Evolutionary conservation across 2,329 filamentous ascomycete genomes (phyloP), one percentile per base, ranked within the genome.

Genomic region (Colletotrichum cuscutae): DNA sequence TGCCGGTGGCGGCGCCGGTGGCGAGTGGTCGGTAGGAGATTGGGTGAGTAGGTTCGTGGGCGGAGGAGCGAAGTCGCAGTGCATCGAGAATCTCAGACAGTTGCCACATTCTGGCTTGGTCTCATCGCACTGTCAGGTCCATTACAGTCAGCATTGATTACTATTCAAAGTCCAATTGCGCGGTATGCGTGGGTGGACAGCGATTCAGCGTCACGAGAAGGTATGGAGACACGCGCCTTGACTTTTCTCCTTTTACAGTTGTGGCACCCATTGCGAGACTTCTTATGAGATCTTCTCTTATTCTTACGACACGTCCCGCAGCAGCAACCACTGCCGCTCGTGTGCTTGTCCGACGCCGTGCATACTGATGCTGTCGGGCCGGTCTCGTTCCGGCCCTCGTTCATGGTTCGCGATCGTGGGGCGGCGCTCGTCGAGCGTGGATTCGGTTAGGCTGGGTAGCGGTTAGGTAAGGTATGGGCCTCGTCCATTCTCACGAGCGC

Each of bases 231-330:
- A 49, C 54, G 32, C 53, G 70, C 74, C 73, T 76, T 75, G 61
- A 75, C 66, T 56, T 76, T 76, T 15, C 74, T 67, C 46, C 68
- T 60, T 59, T 75, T 75, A 56, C 75, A 76, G 6, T 75, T 76
- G 30, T 66, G 68, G 67, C 75, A 76, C 4, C 75, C 75, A 42
- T 71, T 68, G 22, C 74, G 71, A 53, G 75, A 76, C 49, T 76
- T 76, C 53, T 69, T 72, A 35, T 72, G 65, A 2, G 65, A 64
- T 54, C 65, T 72, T 46, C 65, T 72, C 69, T 59, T 72, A 9
- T 69, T 68, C 58, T 72, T 68, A 1, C 69, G 69, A 26, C 65
- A 72, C 8, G 59, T 37, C 6, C 59, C 69, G 22, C 69, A 69
- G n/a, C 59, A 72, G 42, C 69, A 69, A 9, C 59, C 59, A 24